phyloP scores from a whole-genome alignment of 257 asterid genomes.

The Solanum pinnatisectum region DNA sequence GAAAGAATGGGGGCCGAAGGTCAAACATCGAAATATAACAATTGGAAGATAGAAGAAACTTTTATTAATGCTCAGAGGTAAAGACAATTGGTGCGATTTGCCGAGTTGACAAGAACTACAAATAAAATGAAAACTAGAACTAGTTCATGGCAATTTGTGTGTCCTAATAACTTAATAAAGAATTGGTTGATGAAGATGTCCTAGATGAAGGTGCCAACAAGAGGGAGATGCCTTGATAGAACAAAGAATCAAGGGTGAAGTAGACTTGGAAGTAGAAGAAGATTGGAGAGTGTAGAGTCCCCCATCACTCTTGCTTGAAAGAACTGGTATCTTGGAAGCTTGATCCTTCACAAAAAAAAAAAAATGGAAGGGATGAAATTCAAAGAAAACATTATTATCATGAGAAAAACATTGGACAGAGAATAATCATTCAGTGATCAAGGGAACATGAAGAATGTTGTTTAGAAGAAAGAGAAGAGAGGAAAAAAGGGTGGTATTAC shows the following conservation, averaged over 20 bases:
- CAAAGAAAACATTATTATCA: too few species aligned
- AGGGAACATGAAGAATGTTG: neutral
- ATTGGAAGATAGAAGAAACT: neutral
- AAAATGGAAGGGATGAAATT: neutral
- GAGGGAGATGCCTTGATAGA: neutral
- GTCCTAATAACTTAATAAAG: neutral
- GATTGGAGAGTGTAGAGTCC: neutral
- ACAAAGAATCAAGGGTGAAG: neutral
- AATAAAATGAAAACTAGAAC: neutral
- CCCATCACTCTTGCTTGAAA: neutral
- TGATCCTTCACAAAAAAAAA: neutral
- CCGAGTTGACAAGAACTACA: neutral
- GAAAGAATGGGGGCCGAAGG: neutral
- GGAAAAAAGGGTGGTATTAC: neutral
- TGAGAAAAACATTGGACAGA: neutral
- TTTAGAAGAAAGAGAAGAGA: neutral
- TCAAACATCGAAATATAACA: too few species aligned
- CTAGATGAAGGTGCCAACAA: neutral
- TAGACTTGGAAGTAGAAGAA: neutral
- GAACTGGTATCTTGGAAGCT: neutral
- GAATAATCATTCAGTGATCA: neutral
- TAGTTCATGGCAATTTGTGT: neutral
- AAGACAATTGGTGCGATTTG: neutral
- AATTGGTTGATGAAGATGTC: neutral
- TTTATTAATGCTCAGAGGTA: neutral